Evolutionary conservation across 768 basidiomycete species (phyloP).

Genomic region (Lepiota brunneoincarnata): DNA sequence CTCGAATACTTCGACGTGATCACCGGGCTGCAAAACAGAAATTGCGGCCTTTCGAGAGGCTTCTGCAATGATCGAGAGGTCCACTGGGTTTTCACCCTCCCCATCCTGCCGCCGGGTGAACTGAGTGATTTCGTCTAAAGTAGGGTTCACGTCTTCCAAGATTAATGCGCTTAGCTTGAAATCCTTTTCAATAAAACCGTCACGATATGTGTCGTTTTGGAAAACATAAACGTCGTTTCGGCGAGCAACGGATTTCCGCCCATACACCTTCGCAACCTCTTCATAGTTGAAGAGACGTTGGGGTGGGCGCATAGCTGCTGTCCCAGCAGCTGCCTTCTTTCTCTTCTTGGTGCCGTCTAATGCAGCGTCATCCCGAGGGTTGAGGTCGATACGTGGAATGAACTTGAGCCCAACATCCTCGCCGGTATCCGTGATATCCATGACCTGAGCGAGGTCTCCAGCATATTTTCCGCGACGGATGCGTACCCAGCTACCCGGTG

Average conservation of each 20-base stretch:
- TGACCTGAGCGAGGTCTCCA: constrained; percentile 92
- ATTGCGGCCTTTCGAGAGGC: constrained; percentile 90
- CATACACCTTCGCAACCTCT: constrained; percentile 85
- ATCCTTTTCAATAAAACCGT: constrained; percentile 97
- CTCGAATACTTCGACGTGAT: constrained; percentile 96
- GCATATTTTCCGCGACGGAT: constrained; percentile 91
- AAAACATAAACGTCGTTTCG: constrained; percentile 80
- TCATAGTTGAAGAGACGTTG: constrained; percentile 93
- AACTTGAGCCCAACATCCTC: constrained; percentile 93
- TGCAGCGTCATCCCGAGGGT: constrained; percentile 76
- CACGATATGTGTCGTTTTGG: constrained; percentile 89
- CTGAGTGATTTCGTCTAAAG: constrained; percentile 92
- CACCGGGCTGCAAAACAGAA: constrained; percentile 93
- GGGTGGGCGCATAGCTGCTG: constrained; percentile 75
- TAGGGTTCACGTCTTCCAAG: constrained; percentile 90
- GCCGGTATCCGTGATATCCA: constrained; percentile 90
- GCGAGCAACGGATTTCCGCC: constrained; percentile 71
- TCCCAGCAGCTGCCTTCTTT: constrained; percentile 55
- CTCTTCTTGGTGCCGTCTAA: constrained; percentile 70
- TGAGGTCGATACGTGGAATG: constrained; percentile 96
- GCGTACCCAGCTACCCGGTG: constrained; percentile 91
- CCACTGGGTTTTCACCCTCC: constrained; percentile 68
- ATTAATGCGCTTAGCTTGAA: constrained; percentile 77
- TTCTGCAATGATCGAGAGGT: constrained; percentile 89
- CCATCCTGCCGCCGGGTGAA: constrained; percentile 80